phyloP scores from a whole-genome alignment of 2,329 filamentous ascomycete species.

The Colletotrichum falcatum region DNA sequence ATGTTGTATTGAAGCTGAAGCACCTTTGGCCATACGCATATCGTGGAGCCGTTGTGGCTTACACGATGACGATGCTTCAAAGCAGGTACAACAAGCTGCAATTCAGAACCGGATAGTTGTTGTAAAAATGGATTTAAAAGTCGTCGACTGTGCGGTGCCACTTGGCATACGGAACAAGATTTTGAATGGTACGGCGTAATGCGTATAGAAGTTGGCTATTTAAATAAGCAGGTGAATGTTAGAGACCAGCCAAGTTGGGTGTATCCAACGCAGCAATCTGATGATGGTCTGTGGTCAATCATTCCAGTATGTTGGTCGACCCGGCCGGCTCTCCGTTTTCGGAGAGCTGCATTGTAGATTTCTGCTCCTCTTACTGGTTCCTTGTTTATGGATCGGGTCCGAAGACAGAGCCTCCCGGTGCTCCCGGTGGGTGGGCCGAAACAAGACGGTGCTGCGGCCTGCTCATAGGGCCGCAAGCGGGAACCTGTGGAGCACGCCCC shows the following conservation, averaged over 20 bases:
- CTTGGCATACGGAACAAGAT: neutral
- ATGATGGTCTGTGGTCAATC: neutral
- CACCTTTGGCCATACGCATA: neutral
- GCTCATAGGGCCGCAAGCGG: conserved; percentile 23
- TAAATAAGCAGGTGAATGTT: neutral
- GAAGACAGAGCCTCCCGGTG: conserved; percentile 12
- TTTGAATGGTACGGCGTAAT: neutral
- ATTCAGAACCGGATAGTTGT: neutral
- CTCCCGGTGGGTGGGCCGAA: conserved; percentile 6
- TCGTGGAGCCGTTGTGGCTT: neutral
- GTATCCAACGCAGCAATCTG: neutral
- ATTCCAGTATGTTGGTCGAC: too few species aligned
- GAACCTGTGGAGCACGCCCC: conserved; percentile 15
- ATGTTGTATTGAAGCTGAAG: neutral
- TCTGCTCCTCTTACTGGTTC: too few species aligned
- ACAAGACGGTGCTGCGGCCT: conserved; percentile 10
- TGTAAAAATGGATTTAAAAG: too few species aligned
- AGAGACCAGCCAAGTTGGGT: neutral
- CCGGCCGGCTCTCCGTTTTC: neutral
- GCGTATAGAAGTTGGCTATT: neutral
- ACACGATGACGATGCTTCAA: neutral
- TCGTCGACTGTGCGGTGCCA: neutral
- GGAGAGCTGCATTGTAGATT: neutral
- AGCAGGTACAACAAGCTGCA: too few species aligned
- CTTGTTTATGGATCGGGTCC: neutral